These are phyloP conservation scores for Talaromyces piceae DNA, from an alignment of 2,329 filamentous ascomycete genomes.

Conservation along the genomic window DNA sequence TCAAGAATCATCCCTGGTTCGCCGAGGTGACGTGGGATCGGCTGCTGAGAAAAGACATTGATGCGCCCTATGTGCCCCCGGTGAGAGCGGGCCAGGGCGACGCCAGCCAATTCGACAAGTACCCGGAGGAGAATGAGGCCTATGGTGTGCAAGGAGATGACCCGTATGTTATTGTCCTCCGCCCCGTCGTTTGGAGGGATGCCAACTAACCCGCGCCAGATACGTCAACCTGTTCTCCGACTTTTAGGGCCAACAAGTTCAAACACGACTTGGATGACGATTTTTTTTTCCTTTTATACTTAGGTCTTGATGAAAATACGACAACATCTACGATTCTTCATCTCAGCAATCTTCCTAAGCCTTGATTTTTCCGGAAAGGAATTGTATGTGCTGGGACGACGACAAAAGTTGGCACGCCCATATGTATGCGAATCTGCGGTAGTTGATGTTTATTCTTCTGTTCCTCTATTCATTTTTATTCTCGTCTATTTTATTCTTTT, in stretches of 20 bases:
- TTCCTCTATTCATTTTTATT: background rate
- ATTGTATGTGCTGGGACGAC: background rate
- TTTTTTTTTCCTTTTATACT: too few relatives aligned
- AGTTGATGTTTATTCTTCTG: background rate
- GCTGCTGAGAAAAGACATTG: conserved; percentile 89
- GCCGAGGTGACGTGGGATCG: conserved; percentile 96
- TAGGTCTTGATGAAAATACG: background rate
- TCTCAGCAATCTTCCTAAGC: background rate
- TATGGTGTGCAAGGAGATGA: conserved; percentile 76
- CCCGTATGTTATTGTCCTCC: conserved; percentile 59
- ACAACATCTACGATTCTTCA: background rate
- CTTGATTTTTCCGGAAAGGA: background rate
- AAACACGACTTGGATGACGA: background rate
- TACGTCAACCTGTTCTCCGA: conserved; percentile 69
- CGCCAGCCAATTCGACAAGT: conserved; percentile 95
- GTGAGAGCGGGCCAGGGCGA: conserved; percentile 91
- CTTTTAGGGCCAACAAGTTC: conserved; percentile 36
- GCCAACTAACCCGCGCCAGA: conserved; percentile 35
- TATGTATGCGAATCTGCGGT: background rate
- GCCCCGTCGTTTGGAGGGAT: background rate
- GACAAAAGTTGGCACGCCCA: background rate
- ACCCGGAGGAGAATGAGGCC: conserved; percentile 90
- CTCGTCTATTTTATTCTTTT: background rate
- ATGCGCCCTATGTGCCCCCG: conserved; percentile 93
- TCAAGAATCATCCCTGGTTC: conserved; percentile 96